Conservation (phyloP, 257 asterid species). For the Gentiana dahurica region DNA sequence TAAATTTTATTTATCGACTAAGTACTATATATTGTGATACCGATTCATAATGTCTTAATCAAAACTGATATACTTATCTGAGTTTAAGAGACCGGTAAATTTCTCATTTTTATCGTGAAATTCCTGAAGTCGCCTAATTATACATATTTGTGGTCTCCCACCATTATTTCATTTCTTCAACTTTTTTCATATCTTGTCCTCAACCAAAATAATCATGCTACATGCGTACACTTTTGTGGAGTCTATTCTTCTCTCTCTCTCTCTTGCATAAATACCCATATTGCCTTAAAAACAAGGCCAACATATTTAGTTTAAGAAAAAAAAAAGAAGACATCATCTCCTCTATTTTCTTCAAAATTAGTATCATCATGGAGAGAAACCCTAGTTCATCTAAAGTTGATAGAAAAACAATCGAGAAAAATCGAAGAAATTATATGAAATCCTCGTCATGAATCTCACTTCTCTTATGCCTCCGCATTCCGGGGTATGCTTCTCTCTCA, state of each 20-base stretch:
- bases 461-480: constrained; percentile 48
- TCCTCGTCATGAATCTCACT: constrained; percentile 38
- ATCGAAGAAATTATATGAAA: constrained; percentile 62
- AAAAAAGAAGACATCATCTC: not conserved
- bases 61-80: too few relatives aligned
- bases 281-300: not conserved
- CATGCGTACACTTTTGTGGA: not conserved
- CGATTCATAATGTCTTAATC: too few relatives aligned
- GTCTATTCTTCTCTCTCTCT: constrained; percentile 1
- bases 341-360: not conserved
- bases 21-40: too few relatives aligned
- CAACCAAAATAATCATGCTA: not conserved
- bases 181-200: not conserved
- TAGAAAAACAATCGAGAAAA: constrained; percentile 61
- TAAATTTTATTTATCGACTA: too few relatives aligned
- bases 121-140: too few relatives aligned
- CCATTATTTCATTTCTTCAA: not conserved
- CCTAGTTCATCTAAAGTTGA: constrained; percentile 39
- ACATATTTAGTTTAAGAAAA: not conserved
- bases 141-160: not conserved
- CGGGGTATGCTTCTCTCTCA: constrained; percentile 27
- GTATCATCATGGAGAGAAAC: constrained; percentile 22
- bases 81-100: too few relatives aligned
- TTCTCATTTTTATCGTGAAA: too few relatives aligned
- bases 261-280: not conserved